Evolutionary conservation across 352 stramenopile genomes (phyloP).

Genomic region (Globisporangium ultimum): DNA sequence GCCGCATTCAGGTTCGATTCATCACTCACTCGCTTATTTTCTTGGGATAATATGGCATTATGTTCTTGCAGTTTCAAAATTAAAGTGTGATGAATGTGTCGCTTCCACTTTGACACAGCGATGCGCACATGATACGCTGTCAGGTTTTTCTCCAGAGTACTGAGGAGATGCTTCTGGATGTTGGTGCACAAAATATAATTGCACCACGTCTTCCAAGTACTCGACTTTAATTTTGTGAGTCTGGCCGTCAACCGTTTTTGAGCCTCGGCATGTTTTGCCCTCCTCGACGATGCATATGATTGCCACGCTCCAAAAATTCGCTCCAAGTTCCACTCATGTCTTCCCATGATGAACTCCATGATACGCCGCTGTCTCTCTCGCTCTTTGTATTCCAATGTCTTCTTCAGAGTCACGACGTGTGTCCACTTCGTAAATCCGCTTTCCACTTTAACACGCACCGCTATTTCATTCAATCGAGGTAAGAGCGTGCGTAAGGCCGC

Average conservation of each 20-base stretch:
- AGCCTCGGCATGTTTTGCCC: slow-evolving; percentile 4
- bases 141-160: no score
- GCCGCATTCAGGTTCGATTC: no score
- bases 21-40: no score
- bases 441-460: neutral
- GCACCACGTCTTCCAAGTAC: no score
- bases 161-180: no score
- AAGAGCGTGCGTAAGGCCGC: neutral
- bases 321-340: slow-evolving; percentile 19
- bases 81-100: no score
- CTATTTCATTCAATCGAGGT: slow-evolving; percentile 6
- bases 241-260: neutral
- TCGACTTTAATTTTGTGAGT: neutral
- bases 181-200: no score
- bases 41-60: no score
- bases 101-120: no score
- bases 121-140: no score
- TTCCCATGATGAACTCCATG: slow-evolving; percentile 32
- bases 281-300: slow-evolving; percentile 6
- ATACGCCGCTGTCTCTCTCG: slow-evolving; percentile 29
- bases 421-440: slow-evolving; percentile 12
- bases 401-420: slow-evolving; percentile 10
- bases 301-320: slow-evolving; percentile 33
- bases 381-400: slow-evolving; percentile 6
- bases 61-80: no score